Conservation (phyloP, 139 green algal species). For the Tetraselmis striata region DNA sequence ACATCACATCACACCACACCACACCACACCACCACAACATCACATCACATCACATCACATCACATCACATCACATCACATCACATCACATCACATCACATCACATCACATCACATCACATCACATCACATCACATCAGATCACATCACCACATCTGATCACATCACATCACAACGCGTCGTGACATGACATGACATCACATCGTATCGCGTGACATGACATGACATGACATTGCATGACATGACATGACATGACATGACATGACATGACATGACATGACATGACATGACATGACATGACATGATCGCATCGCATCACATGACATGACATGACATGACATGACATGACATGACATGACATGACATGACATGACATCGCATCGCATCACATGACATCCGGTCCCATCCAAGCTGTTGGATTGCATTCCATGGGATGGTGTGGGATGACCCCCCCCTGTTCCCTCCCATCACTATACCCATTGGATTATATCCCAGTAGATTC, state of each 20-base stretch:
- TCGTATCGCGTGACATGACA: constrained; percentile 2
- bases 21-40: background rate
- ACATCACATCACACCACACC: background rate
- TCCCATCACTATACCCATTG: too few relatives aligned
- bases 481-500: too few relatives aligned
- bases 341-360: constrained; percentile 10
- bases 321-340: constrained; percentile 11
- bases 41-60: background rate
- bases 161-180: background rate
- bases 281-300: constrained; percentile 5
- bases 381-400: background rate
- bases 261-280: constrained; percentile 10
- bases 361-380: constrained; percentile 3
- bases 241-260: constrained; percentile 9
- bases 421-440: too few relatives aligned
- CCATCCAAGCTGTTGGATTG: too few relatives aligned
- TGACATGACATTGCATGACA: constrained; percentile 8
- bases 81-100: constrained; percentile 1
- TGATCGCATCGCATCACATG: background rate
- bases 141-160: background rate
- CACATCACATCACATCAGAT: background rate
- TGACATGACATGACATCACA: constrained; percentile 9
- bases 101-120: constrained; percentile 1
- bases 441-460: too few relatives aligned
- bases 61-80: background rate